These are phyloP conservation scores for Paraconiothyrium brasiliense DNA, from an alignment of 2,329 filamentous ascomycete genomes.

Conservation along the genomic window DNA sequence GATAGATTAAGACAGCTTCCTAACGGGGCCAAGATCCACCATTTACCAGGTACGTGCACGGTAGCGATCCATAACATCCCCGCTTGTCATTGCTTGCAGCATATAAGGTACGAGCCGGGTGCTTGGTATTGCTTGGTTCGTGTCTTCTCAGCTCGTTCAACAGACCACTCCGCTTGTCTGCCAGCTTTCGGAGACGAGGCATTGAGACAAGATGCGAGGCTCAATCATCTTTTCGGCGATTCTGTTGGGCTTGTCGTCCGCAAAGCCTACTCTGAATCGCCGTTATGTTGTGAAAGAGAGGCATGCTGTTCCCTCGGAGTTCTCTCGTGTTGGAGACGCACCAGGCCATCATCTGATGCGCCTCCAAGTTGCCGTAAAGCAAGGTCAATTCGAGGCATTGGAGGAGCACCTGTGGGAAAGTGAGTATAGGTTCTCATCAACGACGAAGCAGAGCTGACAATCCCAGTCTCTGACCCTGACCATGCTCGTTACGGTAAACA, in stretches of 20 bases:
- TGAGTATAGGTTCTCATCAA: conserved; percentile 32
- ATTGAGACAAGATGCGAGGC: background rate
- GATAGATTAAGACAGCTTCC: background rate
- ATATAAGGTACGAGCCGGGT: background rate
- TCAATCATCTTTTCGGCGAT: background rate
- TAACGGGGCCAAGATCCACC: background rate
- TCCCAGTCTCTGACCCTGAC: conserved; percentile 59
- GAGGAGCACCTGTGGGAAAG: conserved; percentile 65
- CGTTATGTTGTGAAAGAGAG: conserved; percentile 64
- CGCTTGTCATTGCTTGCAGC: conserved; percentile 1
- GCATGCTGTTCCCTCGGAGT: conserved; percentile 62
- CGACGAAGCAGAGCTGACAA: background rate
- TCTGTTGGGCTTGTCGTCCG: background rate
- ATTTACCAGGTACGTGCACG: background rate
- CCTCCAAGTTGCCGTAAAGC: conserved; percentile 52
- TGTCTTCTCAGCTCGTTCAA: background rate
- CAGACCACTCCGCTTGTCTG: background rate
- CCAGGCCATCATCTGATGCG: background rate
- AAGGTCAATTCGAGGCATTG: conserved; percentile 63
- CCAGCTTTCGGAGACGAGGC: background rate
- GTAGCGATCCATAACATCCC: background rate
- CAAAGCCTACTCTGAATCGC: background rate
- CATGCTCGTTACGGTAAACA: conserved; percentile 66
- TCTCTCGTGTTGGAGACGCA: conserved; percentile 54
- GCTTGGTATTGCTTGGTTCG: background rate